These are phyloP conservation scores for Rhizopus delemar DNA, from an alignment of 371 early-diverging fungal genomes.

Conservation along the genomic window DNA sequence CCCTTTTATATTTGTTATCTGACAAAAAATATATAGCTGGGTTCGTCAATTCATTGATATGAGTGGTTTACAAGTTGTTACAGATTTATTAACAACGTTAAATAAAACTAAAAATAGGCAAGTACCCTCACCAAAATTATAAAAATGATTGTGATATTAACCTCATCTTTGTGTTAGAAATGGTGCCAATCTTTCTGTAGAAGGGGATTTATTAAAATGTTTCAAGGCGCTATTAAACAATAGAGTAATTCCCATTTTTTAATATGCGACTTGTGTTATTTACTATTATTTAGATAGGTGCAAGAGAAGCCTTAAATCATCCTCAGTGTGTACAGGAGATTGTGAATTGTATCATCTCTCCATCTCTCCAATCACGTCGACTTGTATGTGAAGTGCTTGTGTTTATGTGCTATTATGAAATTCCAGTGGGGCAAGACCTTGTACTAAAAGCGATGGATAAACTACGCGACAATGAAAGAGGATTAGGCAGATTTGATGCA, in stretches of 20 bases:
- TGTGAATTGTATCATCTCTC: constrained; percentile 75
- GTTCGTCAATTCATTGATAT: constrained; percentile 72
- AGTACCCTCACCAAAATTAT: background rate
- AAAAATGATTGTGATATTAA: background rate
- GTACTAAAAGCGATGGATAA: constrained; percentile 74
- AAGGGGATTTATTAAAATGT: constrained; percentile 78
- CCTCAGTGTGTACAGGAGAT: constrained; percentile 72
- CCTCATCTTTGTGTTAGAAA: constrained; percentile 39
- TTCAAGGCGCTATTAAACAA: constrained; percentile 78
- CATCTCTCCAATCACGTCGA: constrained; percentile 70
- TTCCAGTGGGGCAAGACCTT: constrained; percentile 71
- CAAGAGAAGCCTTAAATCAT: constrained; percentile 72
- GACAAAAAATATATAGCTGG: constrained; percentile 35
- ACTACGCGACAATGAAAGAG: constrained; percentile 54
- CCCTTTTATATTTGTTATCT: constrained; percentile 19
- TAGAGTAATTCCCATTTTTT: constrained; percentile 35
- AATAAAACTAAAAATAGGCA: constrained; percentile 52
- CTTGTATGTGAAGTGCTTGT: constrained; percentile 81
- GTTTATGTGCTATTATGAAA: constrained; percentile 78
- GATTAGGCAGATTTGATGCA: constrained; percentile 75
- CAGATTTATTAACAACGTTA: constrained; percentile 58
- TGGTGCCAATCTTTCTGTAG: constrained; percentile 66
- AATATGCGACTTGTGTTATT: background rate
- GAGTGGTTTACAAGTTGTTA: constrained; percentile 66
- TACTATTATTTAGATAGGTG: constrained; percentile 61